Percentiles rank a stretch among this genome's conserved stretches.
Conservation (phyloP, 495 filamentous ascomycete genomes). For the Choiromyces venosus region DNA sequence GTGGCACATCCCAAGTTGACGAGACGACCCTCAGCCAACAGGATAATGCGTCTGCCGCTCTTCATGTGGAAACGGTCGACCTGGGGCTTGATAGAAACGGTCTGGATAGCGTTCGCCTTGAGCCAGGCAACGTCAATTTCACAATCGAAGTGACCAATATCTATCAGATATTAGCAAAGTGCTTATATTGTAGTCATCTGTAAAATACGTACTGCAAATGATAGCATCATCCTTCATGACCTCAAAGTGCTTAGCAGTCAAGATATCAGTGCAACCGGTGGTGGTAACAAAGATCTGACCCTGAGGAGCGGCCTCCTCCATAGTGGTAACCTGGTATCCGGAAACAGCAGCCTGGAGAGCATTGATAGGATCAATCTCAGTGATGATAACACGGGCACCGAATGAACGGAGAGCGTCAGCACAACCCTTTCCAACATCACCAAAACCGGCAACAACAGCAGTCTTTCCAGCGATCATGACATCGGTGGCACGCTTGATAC, state of each 20-base stretch:
- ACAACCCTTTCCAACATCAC: constrained; percentile 99
- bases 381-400: constrained; percentile 95
- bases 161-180: constrained; percentile 43
- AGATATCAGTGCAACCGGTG: constrained; percentile 97
- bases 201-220: constrained; percentile 77
- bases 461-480: constrained; percentile 99
- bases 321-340: constrained; percentile 91
- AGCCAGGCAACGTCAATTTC: constrained; percentile 99
- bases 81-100: constrained; percentile 99
- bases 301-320: constrained; percentile 82
- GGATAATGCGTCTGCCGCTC: constrained; percentile 93
- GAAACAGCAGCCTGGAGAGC: constrained; percentile 97
- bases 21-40: constrained; percentile 94
- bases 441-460: constrained; percentile 92
- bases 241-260: constrained; percentile 88
- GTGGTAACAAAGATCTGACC: constrained; percentile 99
- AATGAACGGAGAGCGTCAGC: constrained; percentile 90
- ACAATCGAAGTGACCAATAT: constrained; percentile 99
- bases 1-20: constrained; percentile 99
- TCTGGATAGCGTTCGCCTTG: constrained; percentile 87
- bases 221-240: constrained; percentile 97
- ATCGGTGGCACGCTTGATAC: constrained; percentile 99
- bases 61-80: constrained; percentile 95
- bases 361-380: constrained; percentile 99
- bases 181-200: neutral